These are phyloP conservation scores for Dothiorella sarmentorum DNA, from an alignment of 2,329 filamentous ascomycete genomes.

Conservation along the genomic window DNA sequence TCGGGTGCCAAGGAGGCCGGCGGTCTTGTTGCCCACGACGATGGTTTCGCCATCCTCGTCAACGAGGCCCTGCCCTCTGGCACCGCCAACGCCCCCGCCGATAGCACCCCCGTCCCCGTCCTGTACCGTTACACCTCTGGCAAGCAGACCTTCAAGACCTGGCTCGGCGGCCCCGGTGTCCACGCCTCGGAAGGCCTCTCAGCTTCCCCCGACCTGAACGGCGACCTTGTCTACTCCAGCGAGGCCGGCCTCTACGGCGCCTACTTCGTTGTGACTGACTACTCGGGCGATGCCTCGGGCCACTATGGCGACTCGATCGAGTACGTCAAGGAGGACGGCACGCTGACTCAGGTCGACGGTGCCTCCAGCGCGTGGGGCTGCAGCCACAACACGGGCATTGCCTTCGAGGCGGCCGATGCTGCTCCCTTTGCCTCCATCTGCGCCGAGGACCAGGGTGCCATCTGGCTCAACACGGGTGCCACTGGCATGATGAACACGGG, in stretches of 20 bases:
- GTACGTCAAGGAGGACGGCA: constrained; percentile 49
- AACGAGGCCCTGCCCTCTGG: constrained; percentile 54
- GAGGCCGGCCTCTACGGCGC: constrained; percentile 56
- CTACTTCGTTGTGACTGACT: constrained; percentile 60
- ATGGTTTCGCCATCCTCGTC: constrained; percentile 61
- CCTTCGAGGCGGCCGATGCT: constrained; percentile 57
- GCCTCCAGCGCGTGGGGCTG: constrained; percentile 59
- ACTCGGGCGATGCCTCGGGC: constrained; percentile 52
- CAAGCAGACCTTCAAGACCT: constrained; percentile 56
- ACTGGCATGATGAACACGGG: constrained; percentile 53
- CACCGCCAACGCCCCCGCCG: constrained; percentile 48
- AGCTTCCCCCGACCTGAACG: constrained; percentile 57
- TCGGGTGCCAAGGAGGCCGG: constrained; percentile 53
- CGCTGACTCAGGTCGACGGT: constrained; percentile 49
- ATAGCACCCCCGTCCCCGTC: constrained; percentile 51
- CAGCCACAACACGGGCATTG: constrained; percentile 64
- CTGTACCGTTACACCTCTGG: constrained; percentile 59
- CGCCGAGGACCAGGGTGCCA: constrained; percentile 60
- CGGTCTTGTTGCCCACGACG: constrained; percentile 59
- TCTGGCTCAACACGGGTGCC: constrained; percentile 61
- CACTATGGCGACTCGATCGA: constrained; percentile 59
- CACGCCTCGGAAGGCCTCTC: constrained; percentile 40
- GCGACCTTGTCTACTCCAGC: constrained; percentile 60
- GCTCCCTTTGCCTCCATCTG: constrained; percentile 58
- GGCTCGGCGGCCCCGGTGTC: constrained; percentile 56